Conservation (phyloP, 768 basidiomycete genomes). For the Amanita thiersii region DNA sequence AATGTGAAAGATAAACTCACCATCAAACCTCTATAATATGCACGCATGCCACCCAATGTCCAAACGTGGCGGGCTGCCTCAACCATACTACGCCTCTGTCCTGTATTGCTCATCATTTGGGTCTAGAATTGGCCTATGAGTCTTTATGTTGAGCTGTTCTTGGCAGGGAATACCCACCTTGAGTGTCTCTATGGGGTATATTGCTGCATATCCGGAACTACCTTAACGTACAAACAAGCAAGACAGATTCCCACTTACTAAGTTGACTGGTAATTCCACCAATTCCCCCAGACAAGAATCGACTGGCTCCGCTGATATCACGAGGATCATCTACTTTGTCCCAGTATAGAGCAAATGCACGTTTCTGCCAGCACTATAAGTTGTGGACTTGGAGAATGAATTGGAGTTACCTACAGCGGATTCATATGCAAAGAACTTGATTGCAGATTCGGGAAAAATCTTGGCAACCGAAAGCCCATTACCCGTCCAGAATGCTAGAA, state of each 20-base stretch:
- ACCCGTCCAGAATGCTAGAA: conserved; percentile 96
- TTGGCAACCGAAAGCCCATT: conserved; percentile 90
- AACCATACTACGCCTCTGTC: conserved; percentile 47
- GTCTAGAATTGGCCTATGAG: conserved; percentile 37
- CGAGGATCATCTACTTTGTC: conserved; percentile 85
- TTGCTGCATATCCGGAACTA: conserved; percentile 44
- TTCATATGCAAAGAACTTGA: conserved; percentile 96
- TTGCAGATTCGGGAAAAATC: conserved; percentile 97
- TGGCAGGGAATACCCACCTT: conserved; percentile 45
- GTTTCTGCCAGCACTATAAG: conserved; percentile 55
- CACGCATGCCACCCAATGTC: conserved; percentile 67
- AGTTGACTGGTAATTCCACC: conserved; percentile 94
- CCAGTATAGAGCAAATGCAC: conserved; percentile 84
- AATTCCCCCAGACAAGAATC: conserved; percentile 92
- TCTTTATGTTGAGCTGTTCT: conserved; percentile 6
- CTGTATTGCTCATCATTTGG: conserved; percentile 93
- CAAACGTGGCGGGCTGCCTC: conserved; percentile 69
- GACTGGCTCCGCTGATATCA: conserved; percentile 84
- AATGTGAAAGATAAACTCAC: conserved; percentile 39
- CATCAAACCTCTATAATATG: conserved; percentile 86
- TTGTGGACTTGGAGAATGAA: conserved; percentile 8
- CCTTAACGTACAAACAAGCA: conserved; percentile 8
- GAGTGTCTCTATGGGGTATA: conserved; percentile 94
- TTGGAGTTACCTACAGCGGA: conserved; percentile 57
- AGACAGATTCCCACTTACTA: conserved; percentile 39